Base-by-base conservation (phyloP, 2,329 filamentous ascomycete genomes). In the Botryotinia globosa region DNA sequence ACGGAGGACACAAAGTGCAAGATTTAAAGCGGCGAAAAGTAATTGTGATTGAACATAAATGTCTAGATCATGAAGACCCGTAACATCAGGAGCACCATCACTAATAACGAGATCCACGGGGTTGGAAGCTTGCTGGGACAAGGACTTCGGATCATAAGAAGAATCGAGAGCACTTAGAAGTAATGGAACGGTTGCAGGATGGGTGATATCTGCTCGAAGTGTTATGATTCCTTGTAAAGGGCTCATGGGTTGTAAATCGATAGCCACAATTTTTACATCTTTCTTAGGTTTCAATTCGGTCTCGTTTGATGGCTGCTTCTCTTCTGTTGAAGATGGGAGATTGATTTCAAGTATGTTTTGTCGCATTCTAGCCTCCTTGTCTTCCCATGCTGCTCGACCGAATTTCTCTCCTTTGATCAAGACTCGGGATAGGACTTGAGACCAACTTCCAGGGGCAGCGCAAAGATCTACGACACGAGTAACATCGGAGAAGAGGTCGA, bases 1-100 rank as follows among this genome's bases (percentile, higher is more conserved):
- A 74, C 92, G 92, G 34, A 99, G 88, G 20, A 99, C 94, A 80
- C 95, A 97, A 20, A 98, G 89, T 0, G 96, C 94, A 4, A 99
- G 89, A 81, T 98, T 97, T 32, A 99, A 88, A 0, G 96, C 96
- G 0, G 95, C 94, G 82, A 97, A 98, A 67, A 99, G 90, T 14
- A 99, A 87, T 83, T 98, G 96, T 14, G 93, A 94, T 83, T 99
- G 96, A 29, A 99, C 93, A 83, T 99, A 99, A 77, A 98, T 98
- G 82, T 99, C 96, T 51, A 99, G 89, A 81, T 99, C 96, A 82
- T 99, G 96, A 1, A 99, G 87, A 32, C 96, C 96, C 0, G 96
- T 99, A 20, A 99, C 96, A 79, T 99, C 96, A 0, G 96, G 96
- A 0, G 96, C 96, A 70, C 96, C 96, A 79, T 99, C 96, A 73